These are phyloP conservation scores for Davidsoniella eucalypti DNA, from an alignment of 2,329 filamentous ascomycete species.

Conservation along the genomic window DNA sequence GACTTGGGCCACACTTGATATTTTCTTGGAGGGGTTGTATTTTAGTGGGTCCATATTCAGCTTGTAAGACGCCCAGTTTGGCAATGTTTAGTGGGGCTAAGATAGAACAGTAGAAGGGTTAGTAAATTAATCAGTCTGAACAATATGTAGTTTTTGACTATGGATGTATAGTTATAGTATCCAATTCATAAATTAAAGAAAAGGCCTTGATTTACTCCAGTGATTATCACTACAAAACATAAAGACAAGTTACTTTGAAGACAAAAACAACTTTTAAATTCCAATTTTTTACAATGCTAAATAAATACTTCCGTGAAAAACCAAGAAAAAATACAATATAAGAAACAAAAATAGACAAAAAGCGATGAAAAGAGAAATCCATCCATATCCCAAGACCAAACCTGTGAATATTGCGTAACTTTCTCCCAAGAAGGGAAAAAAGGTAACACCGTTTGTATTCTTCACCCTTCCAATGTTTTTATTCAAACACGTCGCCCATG, in stretches of 20 bases:
- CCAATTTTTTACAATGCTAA: background rate
- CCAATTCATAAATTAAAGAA: background rate
- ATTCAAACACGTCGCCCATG: slow-evolving; percentile 13
- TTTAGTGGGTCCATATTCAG: background rate
- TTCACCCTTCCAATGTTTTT: background rate
- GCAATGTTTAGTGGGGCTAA: background rate
- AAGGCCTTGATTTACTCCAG: too few species aligned
- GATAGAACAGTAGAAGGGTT: too few species aligned
- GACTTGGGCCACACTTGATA: background rate
- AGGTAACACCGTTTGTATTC: background rate
- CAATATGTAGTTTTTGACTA: background rate
- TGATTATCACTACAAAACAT: too few species aligned
- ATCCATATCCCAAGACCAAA: background rate
- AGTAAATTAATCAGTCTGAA: background rate
- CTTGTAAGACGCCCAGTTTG: background rate
- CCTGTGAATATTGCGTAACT: background rate
- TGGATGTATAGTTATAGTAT: background rate
- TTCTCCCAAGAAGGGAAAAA: too few species aligned
- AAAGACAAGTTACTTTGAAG: background rate
- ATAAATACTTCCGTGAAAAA: background rate
- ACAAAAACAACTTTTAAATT: background rate
- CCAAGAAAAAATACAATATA: background rate
- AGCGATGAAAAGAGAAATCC: too few species aligned
- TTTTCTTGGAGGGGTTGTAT: background rate
- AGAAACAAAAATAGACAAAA: background rate